phyloP scores from a whole-genome alignment of 306 rosid genomes.

The Lathyrus oleraceus region DNA sequence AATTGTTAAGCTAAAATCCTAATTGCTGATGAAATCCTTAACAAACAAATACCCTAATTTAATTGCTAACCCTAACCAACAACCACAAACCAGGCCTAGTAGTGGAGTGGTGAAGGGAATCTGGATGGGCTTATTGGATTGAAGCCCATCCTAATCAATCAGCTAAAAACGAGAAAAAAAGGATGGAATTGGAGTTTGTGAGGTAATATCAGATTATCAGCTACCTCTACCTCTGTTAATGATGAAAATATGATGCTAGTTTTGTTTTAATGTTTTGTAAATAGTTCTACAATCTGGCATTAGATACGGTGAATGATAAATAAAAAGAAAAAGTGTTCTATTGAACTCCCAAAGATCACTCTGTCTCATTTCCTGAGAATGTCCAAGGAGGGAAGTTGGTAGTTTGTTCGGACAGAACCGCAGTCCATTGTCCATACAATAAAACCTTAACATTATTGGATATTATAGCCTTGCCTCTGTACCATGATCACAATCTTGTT shows the following conservation, averaged over 20 bases:
- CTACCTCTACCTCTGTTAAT: conserved; percentile 11
- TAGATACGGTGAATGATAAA: conserved; percentile 63
- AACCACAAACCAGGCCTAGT: too few relatives aligned
- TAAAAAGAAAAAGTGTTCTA: conserved; percentile 56
- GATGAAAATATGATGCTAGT: conserved; percentile 4
- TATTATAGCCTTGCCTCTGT: background rate
- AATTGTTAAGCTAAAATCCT: too few relatives aligned
- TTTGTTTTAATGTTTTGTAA: conserved; percentile 28
- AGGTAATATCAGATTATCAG: conserved; percentile 54
- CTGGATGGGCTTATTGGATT: too few relatives aligned
- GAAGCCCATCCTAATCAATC: too few relatives aligned
- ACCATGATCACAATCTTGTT: conserved; percentile 34
- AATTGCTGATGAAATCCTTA: too few relatives aligned
- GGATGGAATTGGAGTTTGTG: conserved; percentile 96
- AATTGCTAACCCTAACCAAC: too few relatives aligned
- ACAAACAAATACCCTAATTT: too few relatives aligned
- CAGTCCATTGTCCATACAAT: conserved; percentile 32
- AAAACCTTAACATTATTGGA: conserved; percentile 24
- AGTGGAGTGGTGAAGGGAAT: too few relatives aligned
- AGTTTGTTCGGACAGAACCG: conserved; percentile 35
- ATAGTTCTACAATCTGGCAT: conserved; percentile 83
- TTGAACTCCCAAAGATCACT: conserved; percentile 59
- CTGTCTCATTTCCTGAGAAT: conserved; percentile 75
- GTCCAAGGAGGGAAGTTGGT: conserved; percentile 91
- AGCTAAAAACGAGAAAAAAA: too few relatives aligned